Conservation (phyloP, 139 green algal genomes). For the Nannochloris sp. region DNA sequence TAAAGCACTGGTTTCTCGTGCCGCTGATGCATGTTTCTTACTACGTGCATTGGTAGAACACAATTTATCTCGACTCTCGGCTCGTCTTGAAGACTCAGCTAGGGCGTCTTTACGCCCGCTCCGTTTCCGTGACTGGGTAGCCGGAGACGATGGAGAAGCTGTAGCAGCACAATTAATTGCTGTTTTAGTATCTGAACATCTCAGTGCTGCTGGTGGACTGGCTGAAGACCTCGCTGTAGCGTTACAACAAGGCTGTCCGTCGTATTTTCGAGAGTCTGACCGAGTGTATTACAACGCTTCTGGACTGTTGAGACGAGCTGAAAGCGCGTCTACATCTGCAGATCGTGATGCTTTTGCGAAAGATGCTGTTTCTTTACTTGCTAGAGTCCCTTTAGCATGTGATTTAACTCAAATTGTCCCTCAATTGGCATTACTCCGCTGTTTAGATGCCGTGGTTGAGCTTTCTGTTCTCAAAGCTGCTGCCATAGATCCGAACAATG, state of each 20-base stretch:
- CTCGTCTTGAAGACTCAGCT: constrained; percentile 29
- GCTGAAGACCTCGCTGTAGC: constrained; percentile 47
- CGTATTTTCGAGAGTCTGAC: constrained; percentile 76
- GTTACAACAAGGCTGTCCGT: constrained; percentile 51
- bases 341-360: constrained; percentile 43
- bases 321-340: constrained; percentile 25
- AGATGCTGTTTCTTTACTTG: constrained; percentile 51
- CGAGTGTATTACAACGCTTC: constrained; percentile 62
- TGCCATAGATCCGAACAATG: constrained; percentile 50
- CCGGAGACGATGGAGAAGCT: constrained; percentile 42
- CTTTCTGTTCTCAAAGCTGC: constrained; percentile 46
- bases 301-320: constrained; percentile 41
- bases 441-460: constrained; percentile 41
- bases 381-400: constrained; percentile 42
- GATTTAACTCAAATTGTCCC: constrained; percentile 51
- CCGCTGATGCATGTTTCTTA: constrained; percentile 59
- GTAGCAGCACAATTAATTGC: constrained; percentile 54
- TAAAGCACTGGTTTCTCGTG: constrained; percentile 37
- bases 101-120: constrained; percentile 15
- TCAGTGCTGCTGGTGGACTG: constrained; percentile 25
- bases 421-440: constrained; percentile 59
- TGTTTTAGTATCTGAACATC: constrained; percentile 56
- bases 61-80: constrained; percentile 45
- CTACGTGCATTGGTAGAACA: constrained; percentile 24
- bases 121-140: constrained; percentile 48